A percentile compares a stretch with the other conserved stretches of the same genome.
These are phyloP conservation scores for Thermothelomyces thermophilus DNA, from an alignment of 2,329 filamentous ascomycete species.

Conservation along the genomic window DNA sequence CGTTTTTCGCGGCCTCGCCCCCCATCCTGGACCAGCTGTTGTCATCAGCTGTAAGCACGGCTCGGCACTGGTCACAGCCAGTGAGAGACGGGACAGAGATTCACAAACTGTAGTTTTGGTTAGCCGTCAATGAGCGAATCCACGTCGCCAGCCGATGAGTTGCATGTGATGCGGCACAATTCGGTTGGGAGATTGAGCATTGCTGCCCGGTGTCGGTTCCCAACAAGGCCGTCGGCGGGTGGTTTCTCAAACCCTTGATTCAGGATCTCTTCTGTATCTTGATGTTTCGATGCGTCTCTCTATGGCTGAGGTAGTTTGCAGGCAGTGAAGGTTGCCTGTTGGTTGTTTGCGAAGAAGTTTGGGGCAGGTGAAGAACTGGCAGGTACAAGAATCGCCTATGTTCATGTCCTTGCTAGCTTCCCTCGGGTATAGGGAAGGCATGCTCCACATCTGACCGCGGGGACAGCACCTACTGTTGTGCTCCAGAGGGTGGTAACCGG, in stretches of 20 bases:
- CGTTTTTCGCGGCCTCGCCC: background rate
- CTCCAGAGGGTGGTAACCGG: too few species aligned
- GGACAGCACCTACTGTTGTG: too few species aligned
- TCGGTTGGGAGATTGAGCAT: conserved; percentile 1
- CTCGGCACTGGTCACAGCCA: background rate
- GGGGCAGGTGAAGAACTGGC: too few species aligned
- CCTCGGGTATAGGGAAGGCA: too few species aligned
- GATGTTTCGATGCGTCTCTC: background rate
- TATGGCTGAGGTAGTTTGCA: background rate
- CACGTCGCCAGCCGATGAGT: conserved; percentile 10
- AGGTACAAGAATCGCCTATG: too few species aligned
- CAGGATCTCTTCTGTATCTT: too few species aligned
- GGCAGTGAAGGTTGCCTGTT: too few species aligned
- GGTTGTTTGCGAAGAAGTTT: too few species aligned
- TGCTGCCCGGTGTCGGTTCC: conserved; percentile 4
- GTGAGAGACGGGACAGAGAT: background rate
- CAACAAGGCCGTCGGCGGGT: background rate
- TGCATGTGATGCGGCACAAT: conserved; percentile 1
- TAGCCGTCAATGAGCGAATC: conserved; percentile 6
- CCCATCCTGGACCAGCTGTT: conserved; percentile 8
- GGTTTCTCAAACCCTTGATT: too few species aligned
- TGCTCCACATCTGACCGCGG: too few species aligned
- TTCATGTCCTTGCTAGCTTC: too few species aligned
- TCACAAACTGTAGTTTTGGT: background rate
- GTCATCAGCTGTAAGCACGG: background rate